Evolutionary conservation across 352 stramenopile species (phyloP), one percentile per base, ranked within the genome.

Genomic region (Phytophthora foliorum): DNA sequence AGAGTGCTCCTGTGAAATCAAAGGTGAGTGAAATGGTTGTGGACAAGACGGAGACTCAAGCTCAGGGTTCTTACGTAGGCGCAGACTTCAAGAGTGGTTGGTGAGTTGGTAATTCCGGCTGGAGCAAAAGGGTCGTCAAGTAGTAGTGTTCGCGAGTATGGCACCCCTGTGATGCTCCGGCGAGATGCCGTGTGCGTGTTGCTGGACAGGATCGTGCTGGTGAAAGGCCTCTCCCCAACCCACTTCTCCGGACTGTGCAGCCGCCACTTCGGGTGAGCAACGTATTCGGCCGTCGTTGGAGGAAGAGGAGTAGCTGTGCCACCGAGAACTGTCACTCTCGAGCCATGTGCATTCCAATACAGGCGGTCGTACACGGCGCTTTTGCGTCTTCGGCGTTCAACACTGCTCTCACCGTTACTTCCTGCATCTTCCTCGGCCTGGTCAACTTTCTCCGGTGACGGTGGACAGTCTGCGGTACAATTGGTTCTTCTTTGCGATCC

Each of bases 201-300:
- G 21, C 75, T 78, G 25, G 82, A 87, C 17, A 63, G 25, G 13
- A 79, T 68, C 2, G 84, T 92, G 29, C 78, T 74, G 27, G 77
- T 76, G 60, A 92, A 92, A 45, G 78, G 77, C 34, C 60, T 74
- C 14, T 66, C 54, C 17, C 63, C 63, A 51, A 82, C 63, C 84
- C 84, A 92, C 55, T 88, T 87, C 14, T 80, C 64, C 6, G 77
- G 80, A 39, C 71, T 77, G 42, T 82, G 82, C 2, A 69, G 62
- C 11, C 84, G 80, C 84, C 84, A 92, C 57, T 81, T 74, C 2
- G 82, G 82, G 44, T 76, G 75, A 48, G 80, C 76, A 17, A 89
- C 78, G 63, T 87, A 86, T 67, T 90, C 82, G 31, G 74, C 80
- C 1, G 80, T 90, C 21, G 66, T 81, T 24, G 67, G 76, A 3